Conservation (phyloP, 176 grass and related monocot species). For the Phoenix dactylifera region DNA sequence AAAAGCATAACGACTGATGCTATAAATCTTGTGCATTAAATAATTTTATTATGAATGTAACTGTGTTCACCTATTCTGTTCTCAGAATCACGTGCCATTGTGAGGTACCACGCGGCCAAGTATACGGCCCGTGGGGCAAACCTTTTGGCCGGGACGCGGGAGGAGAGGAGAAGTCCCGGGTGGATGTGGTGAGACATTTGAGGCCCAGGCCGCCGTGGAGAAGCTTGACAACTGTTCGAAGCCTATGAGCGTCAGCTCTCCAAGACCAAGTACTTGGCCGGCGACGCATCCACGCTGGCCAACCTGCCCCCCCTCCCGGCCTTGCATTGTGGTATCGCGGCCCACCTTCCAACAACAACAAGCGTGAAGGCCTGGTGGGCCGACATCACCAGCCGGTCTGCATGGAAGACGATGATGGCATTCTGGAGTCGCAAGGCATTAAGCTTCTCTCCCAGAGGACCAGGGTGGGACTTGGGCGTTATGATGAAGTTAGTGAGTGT, state of each 20-base stretch:
- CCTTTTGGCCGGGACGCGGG: constrained; percentile 5
- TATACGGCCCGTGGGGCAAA: neutral
- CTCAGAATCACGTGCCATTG: constrained; percentile 10
- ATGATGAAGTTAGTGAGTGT: no score
- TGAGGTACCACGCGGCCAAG: constrained; percentile 16
- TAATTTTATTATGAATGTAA: no score
- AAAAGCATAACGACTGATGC: no score
- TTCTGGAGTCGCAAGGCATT: neutral
- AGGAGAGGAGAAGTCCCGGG: constrained; percentile 18
- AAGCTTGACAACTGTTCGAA: constrained; percentile 7
- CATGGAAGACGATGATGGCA: constrained; percentile 4
- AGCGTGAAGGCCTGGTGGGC: constrained; percentile 22
- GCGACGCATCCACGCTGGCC: constrained; percentile 15
- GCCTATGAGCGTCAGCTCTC: constrained; percentile 16
- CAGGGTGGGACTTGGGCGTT: no score
- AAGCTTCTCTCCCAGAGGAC: no score
- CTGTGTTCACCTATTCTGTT: neutral
- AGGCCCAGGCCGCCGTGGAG: neutral
- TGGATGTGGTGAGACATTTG: constrained; percentile 13
- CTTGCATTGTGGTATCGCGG: constrained; percentile 5
- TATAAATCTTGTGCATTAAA: no score
- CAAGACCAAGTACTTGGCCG: constrained; percentile 18
- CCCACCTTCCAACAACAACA: neutral
- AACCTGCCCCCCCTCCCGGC: constrained; percentile 19
- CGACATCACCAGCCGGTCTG: constrained; percentile 14